Conservation (phyloP, 495 filamentous ascomycete genomes). For the Tuber borchii region DNA sequence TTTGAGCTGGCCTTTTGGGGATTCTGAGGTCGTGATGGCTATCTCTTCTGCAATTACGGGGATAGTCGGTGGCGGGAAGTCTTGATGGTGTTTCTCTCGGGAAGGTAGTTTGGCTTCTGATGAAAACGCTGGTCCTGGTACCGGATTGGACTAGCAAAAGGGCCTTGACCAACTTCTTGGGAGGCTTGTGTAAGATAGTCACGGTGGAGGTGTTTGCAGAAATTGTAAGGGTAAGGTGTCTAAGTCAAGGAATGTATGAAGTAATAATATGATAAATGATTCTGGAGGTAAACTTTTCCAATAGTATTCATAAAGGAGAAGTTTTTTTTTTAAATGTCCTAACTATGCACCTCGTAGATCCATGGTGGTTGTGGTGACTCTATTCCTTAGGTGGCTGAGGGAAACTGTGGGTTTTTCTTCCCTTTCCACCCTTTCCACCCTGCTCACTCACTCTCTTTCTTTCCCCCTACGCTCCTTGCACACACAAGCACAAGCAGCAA, state of each 20-base stretch:
- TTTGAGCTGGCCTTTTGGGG: neutral
- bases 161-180: neutral
- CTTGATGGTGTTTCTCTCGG: neutral
- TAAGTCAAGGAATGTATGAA: neutral
- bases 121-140: neutral
- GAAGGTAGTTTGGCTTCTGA: neutral
- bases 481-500: neutral
- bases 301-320: neutral
- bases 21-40: constrained; percentile 1
- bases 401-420: constrained; percentile 25
- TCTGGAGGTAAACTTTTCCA: neutral
- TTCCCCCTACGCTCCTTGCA: constrained; percentile 12
- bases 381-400: constrained; percentile 1
- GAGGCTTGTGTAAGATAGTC: neutral
- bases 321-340: neutral
- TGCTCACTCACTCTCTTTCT: neutral
- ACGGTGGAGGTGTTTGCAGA: neutral
- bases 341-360: neutral
- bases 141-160: neutral
- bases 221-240: neutral
- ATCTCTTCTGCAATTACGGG: neutral
- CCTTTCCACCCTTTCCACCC: constrained; percentile 32
- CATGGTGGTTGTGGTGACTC: constrained; percentile 1
- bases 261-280: neutral
- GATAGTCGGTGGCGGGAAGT: neutral